Percentiles rank a stretch among this genome's conserved stretches.
Evolutionary conservation across 2,329 filamentous ascomycete genomes (phyloP).

Genomic region (Fusarium sp.): DNA sequence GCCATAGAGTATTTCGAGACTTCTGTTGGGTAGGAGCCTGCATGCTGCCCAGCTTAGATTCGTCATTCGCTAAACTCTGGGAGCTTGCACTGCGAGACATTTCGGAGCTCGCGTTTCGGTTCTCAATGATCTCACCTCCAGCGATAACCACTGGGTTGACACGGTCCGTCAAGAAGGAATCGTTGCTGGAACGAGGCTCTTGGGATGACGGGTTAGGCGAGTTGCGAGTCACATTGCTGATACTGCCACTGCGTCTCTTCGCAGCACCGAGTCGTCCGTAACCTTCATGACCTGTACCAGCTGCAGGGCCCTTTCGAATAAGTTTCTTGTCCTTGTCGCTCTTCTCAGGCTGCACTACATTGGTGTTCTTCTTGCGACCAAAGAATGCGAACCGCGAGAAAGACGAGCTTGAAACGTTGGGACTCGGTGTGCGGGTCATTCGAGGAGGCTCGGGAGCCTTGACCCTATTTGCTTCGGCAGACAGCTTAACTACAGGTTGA

Average conservation of each 20-base stretch:
- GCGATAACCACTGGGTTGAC: conserved; percentile 76
- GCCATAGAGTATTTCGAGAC: conserved; percentile 63
- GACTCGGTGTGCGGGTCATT: conserved; percentile 63
- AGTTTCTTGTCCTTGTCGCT: conserved; percentile 58
- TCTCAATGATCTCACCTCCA: conserved; percentile 72
- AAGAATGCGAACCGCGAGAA: conserved; percentile 84
- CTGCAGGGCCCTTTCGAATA: conserved; percentile 81
- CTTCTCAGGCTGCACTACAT: conserved; percentile 64
- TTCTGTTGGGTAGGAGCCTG: conserved; percentile 59
- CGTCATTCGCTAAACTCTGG: conserved; percentile 59
- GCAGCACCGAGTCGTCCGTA: conserved; percentile 75
- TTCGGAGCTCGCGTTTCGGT: conserved; percentile 67
- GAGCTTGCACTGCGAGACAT: conserved; percentile 64
- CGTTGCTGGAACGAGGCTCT: conserved; percentile 64
- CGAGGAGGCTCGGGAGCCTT: conserved; percentile 38
- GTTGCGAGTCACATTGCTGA: conserved; percentile 62
- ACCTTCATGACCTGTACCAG: conserved; percentile 94
- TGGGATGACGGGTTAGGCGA: conserved; percentile 63
- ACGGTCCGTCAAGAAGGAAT: conserved; percentile 71
- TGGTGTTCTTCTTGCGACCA: conserved; percentile 74
- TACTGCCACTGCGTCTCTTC: conserved; percentile 74
- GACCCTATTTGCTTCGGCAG: conserved; percentile 39
- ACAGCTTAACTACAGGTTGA: conserved; percentile 21
- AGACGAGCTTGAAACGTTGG: conserved; percentile 66
- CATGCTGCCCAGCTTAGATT: conserved; percentile 56